Evolutionary conservation across 106 monocot genomes (phyloP).

Genomic region (Dactylorhiza incarnata): DNA sequence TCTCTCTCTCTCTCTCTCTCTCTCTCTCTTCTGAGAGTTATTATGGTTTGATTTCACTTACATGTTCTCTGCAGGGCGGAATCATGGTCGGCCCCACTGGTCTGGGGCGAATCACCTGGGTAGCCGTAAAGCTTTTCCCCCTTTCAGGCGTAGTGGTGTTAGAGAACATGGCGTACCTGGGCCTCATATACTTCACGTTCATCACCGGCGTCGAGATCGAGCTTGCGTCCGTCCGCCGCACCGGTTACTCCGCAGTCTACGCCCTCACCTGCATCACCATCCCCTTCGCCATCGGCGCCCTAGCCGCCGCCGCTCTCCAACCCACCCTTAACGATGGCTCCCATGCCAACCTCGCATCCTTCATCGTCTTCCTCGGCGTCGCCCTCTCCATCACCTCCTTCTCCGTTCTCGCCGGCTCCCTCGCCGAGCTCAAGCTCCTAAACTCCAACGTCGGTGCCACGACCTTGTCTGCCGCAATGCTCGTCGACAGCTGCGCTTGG

Average conservation of each 20-base stretch:
- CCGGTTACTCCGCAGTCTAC: conserved; percentile 4
- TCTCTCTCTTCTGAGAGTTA: not conserved
- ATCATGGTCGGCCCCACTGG: conserved; percentile 9
- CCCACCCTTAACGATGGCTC: not conserved
- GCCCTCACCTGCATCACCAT: conserved; percentile 13
- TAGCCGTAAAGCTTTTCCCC: not conserved
- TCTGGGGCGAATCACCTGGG: conserved; percentile 7
- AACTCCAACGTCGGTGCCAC: conserved; percentile 18
- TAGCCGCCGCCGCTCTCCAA: conserved; percentile 14
- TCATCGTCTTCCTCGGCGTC: conserved; percentile 25
- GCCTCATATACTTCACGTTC: conserved; percentile 38
- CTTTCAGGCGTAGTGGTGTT: not conserved
- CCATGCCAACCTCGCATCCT: not conserved
- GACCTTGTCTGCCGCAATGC: conserved; percentile 27
- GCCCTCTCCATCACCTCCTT: conserved; percentile 30
- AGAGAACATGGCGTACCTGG: conserved; percentile 17
- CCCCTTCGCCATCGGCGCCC: conserved; percentile 18
- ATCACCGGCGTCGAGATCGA: conserved; percentile 30
- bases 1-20: not conserved
- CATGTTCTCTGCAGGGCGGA: not conserved
- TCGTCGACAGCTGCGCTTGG: conserved; percentile 36
- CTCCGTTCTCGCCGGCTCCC: conserved; percentile 27
- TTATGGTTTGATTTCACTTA: too few species aligned
- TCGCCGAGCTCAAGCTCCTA: conserved; percentile 39
- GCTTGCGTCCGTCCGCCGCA: not conserved